Base-by-base conservation (phyloP, 345 rosid species). In the Populus ilicifolia region DNA sequence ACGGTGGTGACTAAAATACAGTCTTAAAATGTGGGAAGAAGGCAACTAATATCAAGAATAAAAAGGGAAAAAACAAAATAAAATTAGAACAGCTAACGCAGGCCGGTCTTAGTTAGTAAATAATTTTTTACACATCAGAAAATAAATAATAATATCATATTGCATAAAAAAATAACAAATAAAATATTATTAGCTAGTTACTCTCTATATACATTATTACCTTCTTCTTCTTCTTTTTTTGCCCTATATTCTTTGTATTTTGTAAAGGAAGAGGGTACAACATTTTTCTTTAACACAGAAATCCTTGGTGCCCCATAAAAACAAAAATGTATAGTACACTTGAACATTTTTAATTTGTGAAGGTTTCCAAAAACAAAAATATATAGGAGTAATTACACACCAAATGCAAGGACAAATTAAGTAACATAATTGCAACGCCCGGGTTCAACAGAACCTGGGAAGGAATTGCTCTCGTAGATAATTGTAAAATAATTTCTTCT, bases 1-100 rank as follows among this genome's bases (percentile, higher is more conserved):
- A 54, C 64, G 83, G 76, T 35, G 4, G 78, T 41, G 79, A 80
- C 69, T 20, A n/a, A 35, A 41, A 20, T 61, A 25, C 36, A 70
- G 52, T 44, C 5, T 59, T 1, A 35, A 43, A 14, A 46, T 56
- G 79, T 39, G 73, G 65, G 79, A 43, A 74, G 54, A 27, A 21
- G 54, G 20, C 10, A 52, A 52, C 59, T 20, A 52, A 20, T 1
- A 6, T 48, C 54, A 48, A 5, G 54, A 18, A 17, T 3, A 17
- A 48, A 16, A 48, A 16, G 54, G 54, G 20, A 5, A 16, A 5
- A 6, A 5, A 50, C 56, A 52, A 52, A 2, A 1, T 0, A 18
- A 52, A 20, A 20, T 18, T 21, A 52, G n/a, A 52, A 52, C 59
- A 52, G 59, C 59, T 52, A 33, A 4, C 36, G 36, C 4, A 33